Conservation (phyloP, 2,329 filamentous ascomycete species). For the Arthrobotrys entomopaga region DNA sequence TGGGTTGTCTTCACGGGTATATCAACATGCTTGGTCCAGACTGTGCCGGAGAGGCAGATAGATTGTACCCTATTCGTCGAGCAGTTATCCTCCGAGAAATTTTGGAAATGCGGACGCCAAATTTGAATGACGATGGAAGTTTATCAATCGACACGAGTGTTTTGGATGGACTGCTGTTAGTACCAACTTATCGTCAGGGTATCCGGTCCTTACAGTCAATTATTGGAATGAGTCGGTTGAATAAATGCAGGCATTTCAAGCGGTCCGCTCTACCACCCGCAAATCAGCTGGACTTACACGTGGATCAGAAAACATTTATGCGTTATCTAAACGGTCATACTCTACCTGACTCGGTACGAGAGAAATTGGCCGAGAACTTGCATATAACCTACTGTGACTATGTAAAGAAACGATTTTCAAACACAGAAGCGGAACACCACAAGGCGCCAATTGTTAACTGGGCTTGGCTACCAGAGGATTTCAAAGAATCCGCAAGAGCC, state of each 20-base stretch:
- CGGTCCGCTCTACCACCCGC: constrained; percentile 36
- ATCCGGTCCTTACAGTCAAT: constrained; percentile 41
- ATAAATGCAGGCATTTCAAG: constrained; percentile 27
- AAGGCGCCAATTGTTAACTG: constrained; percentile 25
- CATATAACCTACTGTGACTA: constrained; percentile 25
- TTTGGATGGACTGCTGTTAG: constrained; percentile 32
- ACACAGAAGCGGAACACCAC: constrained; percentile 24
- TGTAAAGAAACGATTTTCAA: constrained; percentile 31
- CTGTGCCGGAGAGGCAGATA: constrained; percentile 35
- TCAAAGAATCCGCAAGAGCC: constrained; percentile 37
- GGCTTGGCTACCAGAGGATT: constrained; percentile 32
- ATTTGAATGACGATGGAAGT: constrained; percentile 29
- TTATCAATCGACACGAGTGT: constrained; percentile 42
- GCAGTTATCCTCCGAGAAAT: constrained; percentile 37
- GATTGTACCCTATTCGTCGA: constrained; percentile 43
- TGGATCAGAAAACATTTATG: constrained; percentile 16
- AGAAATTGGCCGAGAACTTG: constrained; percentile 31
- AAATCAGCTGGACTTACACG: constrained; percentile 33
- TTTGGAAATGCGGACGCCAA: constrained; percentile 23
- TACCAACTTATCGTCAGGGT: constrained; percentile 35
- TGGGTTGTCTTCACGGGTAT: constrained; percentile 44
- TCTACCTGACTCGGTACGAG: constrained; percentile 33
- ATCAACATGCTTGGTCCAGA: constrained; percentile 47
- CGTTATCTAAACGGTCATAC: constrained; percentile 34
- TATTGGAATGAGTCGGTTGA: constrained; percentile 43